Evolutionary conservation across 2,329 filamentous ascomycete genomes (phyloP).

Genomic region (Simplicillium sp.): DNA sequence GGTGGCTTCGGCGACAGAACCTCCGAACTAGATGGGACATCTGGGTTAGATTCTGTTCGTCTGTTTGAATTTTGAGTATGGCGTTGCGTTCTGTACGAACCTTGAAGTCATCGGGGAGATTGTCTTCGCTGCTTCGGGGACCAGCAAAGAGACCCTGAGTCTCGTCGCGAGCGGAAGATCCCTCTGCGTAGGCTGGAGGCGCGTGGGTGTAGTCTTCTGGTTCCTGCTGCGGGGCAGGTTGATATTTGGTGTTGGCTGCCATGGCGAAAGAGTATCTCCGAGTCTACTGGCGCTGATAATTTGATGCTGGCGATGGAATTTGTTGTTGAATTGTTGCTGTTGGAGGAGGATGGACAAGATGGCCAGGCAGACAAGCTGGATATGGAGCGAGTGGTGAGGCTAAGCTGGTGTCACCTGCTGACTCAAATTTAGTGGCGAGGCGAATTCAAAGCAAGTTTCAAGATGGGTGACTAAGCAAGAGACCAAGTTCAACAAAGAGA

Average conservation of each 20-base stretch:
- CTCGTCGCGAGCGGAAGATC: conserved; percentile 45
- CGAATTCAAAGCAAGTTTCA: no score
- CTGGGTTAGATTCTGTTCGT: not conserved
- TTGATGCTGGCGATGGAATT: conserved; percentile 4
- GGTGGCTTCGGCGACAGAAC: conserved; percentile 85
- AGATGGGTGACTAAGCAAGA: no score
- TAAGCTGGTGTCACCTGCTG: no score
- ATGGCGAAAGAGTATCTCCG: conserved; percentile 30
- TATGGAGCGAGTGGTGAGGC: not conserved
- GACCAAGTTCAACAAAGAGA: no score
- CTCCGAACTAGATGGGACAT: conserved; percentile 59
- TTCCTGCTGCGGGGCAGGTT: conserved; percentile 75
- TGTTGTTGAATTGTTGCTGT: conserved; percentile 1
- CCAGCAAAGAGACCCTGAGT: conserved; percentile 53
- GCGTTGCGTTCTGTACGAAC: conserved; percentile 25
- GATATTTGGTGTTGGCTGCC: conserved; percentile 73
- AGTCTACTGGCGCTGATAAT: not conserved
- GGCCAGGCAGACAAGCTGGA: not conserved
- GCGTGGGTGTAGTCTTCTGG: conserved; percentile 73
- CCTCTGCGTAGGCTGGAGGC: conserved; percentile 66
- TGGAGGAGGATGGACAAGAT: no score
- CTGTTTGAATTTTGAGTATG: not conserved
- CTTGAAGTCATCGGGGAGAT: conserved; percentile 96
- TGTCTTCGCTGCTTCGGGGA: conserved; percentile 75
- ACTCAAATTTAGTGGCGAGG: no score